A percentile compares a stretch with the other conserved stretches of the same genome.
Conservation (phyloP, 169 alveolate genomes). For the Eimeria zaria region DNA sequence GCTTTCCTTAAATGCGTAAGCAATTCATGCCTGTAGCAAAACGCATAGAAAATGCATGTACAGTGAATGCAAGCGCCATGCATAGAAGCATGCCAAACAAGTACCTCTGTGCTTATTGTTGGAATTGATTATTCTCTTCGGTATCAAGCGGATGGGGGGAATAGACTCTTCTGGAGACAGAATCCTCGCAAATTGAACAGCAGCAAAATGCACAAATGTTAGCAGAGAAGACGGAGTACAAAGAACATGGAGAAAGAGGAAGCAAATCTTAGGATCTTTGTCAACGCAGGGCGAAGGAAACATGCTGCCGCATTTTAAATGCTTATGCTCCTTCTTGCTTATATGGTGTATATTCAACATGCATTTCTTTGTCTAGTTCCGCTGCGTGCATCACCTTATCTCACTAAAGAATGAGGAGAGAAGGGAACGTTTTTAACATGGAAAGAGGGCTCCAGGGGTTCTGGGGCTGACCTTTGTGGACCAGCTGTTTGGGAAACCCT, state of each 20-base stretch:
- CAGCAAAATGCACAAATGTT: background rate
- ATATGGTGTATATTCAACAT: background rate
- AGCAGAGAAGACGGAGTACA: background rate
- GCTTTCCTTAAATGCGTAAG: constrained; percentile 69
- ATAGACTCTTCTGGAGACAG: background rate
- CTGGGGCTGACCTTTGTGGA: background rate
- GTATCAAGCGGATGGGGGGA: background rate
- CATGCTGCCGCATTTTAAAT: background rate
- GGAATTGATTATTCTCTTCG: background rate
- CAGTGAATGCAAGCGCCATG: background rate
- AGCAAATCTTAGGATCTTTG: background rate
- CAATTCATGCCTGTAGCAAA: background rate
- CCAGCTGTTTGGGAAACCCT: background rate
- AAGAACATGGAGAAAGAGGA: background rate
- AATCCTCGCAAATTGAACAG: background rate
- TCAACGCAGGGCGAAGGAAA: background rate
- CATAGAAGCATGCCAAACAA: background rate
- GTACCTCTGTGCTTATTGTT: background rate
- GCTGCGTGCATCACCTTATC: background rate
- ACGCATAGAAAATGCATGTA: background rate
- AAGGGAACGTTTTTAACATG: background rate
- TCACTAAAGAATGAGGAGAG: background rate
- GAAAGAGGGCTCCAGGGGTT: background rate
- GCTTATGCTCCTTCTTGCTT: background rate
- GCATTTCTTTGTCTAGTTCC: background rate